Base-by-base conservation (phyloP, 176 grass and related monocot genomes). In the Carex parvula region DNA sequence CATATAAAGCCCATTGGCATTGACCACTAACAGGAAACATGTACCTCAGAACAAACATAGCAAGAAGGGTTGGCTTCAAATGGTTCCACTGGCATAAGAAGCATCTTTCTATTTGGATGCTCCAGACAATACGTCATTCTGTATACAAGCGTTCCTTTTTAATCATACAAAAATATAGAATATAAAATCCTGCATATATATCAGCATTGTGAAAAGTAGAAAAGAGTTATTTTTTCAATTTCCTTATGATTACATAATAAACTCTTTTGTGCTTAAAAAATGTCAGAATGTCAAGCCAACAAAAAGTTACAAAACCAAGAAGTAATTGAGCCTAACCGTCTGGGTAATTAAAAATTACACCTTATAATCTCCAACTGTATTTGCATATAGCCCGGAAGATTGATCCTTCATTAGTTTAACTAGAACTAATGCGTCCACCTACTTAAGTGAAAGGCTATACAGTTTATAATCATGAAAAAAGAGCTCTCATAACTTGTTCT, bases 51-150 rank as follows among this genome's bases (percentile, higher is more conserved):
- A 84, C 97, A 99, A 86, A 99, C 93, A 89, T 99, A 99, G 84
- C 97, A 99, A 84, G 91, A 94, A 88, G 84, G 84, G 84, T 95
- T 96, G 71, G 97, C 87, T 77, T 99, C 93, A 87, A 95, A 99
- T 46, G 97, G 93, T 46, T 99, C 88, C 13, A 95, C 90, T 64
- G 97, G 97, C 93, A 99, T 94, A 77, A 99, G 84, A 64, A 99
- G 93, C 90, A 94, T 88, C 81, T 99, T 99, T 85, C 87, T 93
- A 81, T 88, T 60, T 85, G 91, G 97, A 88, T 94, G 97, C 80
- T 99, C 93, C 61, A 99, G 93, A 89, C 97, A 99, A 91, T 94
- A 99, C 12, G 97, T 99, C 97, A 99, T 99, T 88, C 97, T 99
- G 91, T 48, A 80, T 79, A 88, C 79, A 81, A 60, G 52, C 14